A percentile compares a stretch with the other conserved stretches of the same genome.
Evolutionary conservation across 352 stramenopile species (phyloP).

Genomic region (Phytophthora fragariaefolia): DNA sequence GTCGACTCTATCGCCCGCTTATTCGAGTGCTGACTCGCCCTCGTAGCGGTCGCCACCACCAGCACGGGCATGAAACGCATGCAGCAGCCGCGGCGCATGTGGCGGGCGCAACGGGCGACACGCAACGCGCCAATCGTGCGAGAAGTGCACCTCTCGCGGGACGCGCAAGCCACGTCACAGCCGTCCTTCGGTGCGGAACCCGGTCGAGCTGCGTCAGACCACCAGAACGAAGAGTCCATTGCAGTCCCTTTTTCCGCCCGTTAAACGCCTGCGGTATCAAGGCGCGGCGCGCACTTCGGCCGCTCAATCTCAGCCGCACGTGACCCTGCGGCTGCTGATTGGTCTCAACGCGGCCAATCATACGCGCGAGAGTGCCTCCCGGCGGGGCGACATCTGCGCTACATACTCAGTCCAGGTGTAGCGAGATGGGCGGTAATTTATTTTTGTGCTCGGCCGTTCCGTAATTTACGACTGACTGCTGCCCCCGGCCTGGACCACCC

Average conservation of each 20-base stretch:
- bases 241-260: conserved; percentile 13
- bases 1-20: conserved; percentile 5
- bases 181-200: background rate
- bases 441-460: background rate
- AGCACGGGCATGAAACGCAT: conserved; percentile 17
- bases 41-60: conserved; percentile 3
- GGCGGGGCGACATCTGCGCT: conserved; percentile 29
- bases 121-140: conserved; percentile 8
- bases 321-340: background rate
- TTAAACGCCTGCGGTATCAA: conserved; percentile 12
- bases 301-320: conserved; percentile 38
- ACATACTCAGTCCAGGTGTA: background rate
- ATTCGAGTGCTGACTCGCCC: conserved; percentile 17
- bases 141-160: conserved; percentile 3
- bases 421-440: background rate
- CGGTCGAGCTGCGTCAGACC: conserved; percentile 23
- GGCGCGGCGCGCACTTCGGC: background rate
- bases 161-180: conserved; percentile 17
- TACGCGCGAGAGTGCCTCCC: background rate
- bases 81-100: conserved; percentile 2
- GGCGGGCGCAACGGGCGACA: conserved; percentile 6
- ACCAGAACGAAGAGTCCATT: conserved; percentile 36
- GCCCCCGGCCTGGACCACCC: conserved; percentile 26
- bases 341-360: background rate
- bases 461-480: conserved; percentile 31